Conservation (phyloP, 768 basidiomycete genomes). For the Neoboletus brunneissimus region DNA sequence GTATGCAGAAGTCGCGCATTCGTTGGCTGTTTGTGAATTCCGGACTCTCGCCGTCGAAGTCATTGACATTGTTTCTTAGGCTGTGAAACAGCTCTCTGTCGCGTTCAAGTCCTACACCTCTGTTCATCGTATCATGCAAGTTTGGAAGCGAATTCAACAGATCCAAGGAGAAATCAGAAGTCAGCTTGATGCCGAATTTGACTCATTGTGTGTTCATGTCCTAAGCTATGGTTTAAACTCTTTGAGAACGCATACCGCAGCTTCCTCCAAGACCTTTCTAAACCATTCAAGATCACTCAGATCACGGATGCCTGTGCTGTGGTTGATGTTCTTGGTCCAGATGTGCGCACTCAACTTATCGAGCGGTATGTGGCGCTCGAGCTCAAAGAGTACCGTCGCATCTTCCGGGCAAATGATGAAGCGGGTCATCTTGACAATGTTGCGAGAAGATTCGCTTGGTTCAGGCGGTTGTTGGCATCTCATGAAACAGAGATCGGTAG, state of each 20-base stretch:
- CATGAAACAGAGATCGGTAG: constrained; percentile 86
- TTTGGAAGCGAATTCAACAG: constrained; percentile 79
- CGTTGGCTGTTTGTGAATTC: constrained; percentile 58
- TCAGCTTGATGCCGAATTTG: constrained; percentile 87
- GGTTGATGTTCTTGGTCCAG: constrained; percentile 82
- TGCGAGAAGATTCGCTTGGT: constrained; percentile 92
- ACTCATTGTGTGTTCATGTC: constrained; percentile 71
- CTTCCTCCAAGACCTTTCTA: constrained; percentile 75
- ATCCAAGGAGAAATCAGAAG: constrained; percentile 78
- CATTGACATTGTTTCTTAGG: constrained; percentile 42
- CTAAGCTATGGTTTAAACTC: not conserved
- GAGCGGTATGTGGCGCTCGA: constrained; percentile 89
- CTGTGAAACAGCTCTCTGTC: constrained; percentile 80
- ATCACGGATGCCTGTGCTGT: constrained; percentile 86
- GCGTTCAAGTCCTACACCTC: constrained; percentile 78
- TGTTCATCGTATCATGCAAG: constrained; percentile 70
- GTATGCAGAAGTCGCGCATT: constrained; percentile 82
- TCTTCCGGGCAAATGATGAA: constrained; percentile 91
- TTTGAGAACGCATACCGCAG: constrained; percentile 37
- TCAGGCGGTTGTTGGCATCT: constrained; percentile 74
- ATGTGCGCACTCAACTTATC: constrained; percentile 76
- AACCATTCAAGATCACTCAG: constrained; percentile 57
- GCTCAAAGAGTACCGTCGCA: constrained; percentile 92
- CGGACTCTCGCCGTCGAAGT: constrained; percentile 12
- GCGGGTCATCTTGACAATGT: constrained; percentile 97